phyloP scores from a whole-genome alignment of 208 protist species.

The Spongospora subterranea region DNA sequence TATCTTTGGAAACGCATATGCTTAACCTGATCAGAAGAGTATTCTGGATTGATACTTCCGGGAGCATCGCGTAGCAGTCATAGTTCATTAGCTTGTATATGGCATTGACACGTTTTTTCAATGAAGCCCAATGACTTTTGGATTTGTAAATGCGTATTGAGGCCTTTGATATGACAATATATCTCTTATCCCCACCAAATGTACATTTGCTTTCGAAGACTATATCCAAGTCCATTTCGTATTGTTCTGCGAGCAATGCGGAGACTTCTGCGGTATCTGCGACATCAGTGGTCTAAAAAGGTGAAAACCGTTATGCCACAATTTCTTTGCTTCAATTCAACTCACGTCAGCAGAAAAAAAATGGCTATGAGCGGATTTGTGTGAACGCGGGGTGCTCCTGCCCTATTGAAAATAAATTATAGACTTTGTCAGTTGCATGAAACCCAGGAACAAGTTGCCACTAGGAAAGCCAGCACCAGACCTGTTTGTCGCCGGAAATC shows the following conservation, averaged over 20 bases:
- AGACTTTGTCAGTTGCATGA: too few species aligned
- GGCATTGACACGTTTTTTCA: neutral
- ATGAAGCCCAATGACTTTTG: neutral
- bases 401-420: too few species aligned
- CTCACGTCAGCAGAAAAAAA: too few species aligned
- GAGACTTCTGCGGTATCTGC: too few species aligned
- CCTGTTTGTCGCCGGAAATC: too few species aligned
- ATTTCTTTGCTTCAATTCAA: too few species aligned
- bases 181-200: neutral
- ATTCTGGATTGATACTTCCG: neutral
- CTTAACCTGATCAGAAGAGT: neutral
- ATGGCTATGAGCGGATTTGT: too few species aligned
- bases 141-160: constrained; percentile 6
- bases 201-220: constrained; percentile 11
- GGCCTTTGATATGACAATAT: neutral
- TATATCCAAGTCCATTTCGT: neutral
- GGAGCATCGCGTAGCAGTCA: constrained; percentile 21
- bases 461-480: too few species aligned
- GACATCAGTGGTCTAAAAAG: too few species aligned
- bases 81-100: neutral
- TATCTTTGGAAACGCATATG: neutral
- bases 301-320: too few species aligned
- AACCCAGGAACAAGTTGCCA: too few species aligned
- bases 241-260: neutral
- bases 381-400: too few species aligned